Evolutionary conservation across 208 protist species (phyloP), one percentile per base, ranked within the genome.

Genomic region (Trypanosoma melophagium): DNA sequence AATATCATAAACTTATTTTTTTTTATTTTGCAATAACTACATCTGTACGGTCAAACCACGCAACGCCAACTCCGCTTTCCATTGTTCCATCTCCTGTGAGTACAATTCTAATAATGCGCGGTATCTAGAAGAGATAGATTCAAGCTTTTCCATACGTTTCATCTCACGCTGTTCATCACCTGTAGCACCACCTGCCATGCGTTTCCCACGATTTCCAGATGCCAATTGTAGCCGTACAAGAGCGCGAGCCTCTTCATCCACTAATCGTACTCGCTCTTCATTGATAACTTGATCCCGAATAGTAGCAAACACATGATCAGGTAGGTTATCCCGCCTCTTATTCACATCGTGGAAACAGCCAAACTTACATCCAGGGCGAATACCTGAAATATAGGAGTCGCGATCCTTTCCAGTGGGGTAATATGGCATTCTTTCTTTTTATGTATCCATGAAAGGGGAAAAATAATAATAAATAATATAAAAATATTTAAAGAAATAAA

Each of bases 261-360:
- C 76, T 16, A 76, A 54, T 17, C 82, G 80, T 70, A 81, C 9
- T 28, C 86, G 77, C 70, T 95, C 83, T 61, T 96, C 88, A 16
- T 85, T 71, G 44, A 79, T 55, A 17, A 94, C 91, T 17, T 79
- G 76, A 14, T 94, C 85, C 13, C 78, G 76, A 35, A 96, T 77
- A 63, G 76, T 84, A 60, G 68, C 75, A 74, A 92, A 96, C 31
- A 96, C 78, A 58, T 94, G 83, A 25, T 89, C 85, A 1, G 91
- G 91, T 25, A 96, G 64, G 76, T 90, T 93, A 77, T 96, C 91
- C 45, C 91, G 80, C n/a, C 91, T 77, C 60, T 84, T 76, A 66
- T 84, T 84, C 9, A 95, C 86, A 68, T 96, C 86, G 66, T 94
- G 89, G 28, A 81, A 13, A 5, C 67, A 84, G 2, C 82, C 84